phyloP scores from a whole-genome alignment of 768 basidiomycete species.

The Mycena alexandri region DNA sequence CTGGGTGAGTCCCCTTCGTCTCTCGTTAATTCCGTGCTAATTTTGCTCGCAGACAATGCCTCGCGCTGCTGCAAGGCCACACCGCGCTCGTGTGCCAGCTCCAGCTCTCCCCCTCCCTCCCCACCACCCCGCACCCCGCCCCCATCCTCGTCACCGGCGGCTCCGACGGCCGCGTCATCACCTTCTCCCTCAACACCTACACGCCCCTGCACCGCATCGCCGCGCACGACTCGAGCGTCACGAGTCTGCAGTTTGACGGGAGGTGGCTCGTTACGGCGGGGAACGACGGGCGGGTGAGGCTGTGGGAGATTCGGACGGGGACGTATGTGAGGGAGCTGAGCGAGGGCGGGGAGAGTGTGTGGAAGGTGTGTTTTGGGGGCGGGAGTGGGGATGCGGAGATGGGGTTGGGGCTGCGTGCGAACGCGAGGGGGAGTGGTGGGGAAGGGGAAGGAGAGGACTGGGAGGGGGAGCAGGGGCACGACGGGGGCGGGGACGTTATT shows the following conservation, averaged over 20 bases:
- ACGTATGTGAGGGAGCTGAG: conserved; percentile 81
- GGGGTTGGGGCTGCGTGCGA: conserved; percentile 15
- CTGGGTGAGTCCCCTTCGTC: conserved; percentile 69
- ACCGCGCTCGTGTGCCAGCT: conserved; percentile 94
- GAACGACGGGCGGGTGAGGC: conserved; percentile 84
- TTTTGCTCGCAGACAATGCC: conserved; percentile 69
- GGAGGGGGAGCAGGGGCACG: conserved; percentile 59
- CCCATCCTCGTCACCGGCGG: conserved; percentile 74
- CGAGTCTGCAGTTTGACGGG: conserved; percentile 88
- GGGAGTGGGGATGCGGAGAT: conserved; percentile 35
- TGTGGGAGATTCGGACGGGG: conserved; percentile 79
- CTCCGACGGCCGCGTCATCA: conserved; percentile 85
- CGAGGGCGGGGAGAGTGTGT: conserved; percentile 84
- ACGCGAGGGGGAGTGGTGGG: too few species aligned
- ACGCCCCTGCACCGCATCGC: conserved; percentile 73
- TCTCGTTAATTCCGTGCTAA: background rate
- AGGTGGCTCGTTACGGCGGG: conserved; percentile 87
- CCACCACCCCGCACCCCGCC: conserved; percentile 84
- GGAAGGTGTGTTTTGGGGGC: conserved; percentile 83
- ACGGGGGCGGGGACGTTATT: conserved; percentile 69
- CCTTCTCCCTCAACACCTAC: conserved; percentile 66
- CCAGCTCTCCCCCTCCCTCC: conserved; percentile 71
- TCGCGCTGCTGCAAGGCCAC: conserved; percentile 90
- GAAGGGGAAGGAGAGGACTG: too few species aligned
- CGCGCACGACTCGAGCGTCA: conserved; percentile 91